phyloP scores from a whole-genome alignment of 306 rosid genomes.

The Rosa multiflora region DNA sequence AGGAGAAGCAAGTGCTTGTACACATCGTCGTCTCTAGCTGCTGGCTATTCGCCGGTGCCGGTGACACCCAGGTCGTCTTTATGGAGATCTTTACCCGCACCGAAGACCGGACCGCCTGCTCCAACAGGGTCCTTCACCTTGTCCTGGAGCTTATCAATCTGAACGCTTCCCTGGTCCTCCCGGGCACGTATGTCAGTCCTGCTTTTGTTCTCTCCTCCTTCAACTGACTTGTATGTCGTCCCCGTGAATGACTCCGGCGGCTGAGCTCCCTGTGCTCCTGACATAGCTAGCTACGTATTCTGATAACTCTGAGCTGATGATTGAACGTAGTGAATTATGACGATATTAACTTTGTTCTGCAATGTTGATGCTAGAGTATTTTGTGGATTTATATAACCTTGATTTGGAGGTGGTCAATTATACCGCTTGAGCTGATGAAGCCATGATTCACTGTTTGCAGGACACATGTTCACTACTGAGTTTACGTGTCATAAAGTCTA shows the following conservation, averaged over 20 bases:
- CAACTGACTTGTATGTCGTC: constrained; percentile 57
- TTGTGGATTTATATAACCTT: background rate
- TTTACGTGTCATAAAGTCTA: background rate
- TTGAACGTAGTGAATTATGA: background rate
- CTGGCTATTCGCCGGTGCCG: constrained; percentile 56
- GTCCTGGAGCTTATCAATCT: constrained; percentile 71
- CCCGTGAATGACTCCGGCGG: constrained; percentile 63
- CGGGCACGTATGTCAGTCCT: constrained; percentile 45
- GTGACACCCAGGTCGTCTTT: constrained; percentile 72
- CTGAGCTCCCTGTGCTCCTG: constrained; percentile 86
- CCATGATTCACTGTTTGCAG: background rate
- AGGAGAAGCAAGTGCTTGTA: background rate
- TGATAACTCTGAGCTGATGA: background rate
- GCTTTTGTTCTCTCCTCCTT: constrained; percentile 69
- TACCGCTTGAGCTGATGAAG: background rate
- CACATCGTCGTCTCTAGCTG: background rate
- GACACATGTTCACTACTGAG: background rate
- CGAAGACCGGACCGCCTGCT: constrained; percentile 77
- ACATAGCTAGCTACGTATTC: constrained; percentile 31
- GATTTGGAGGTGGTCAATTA: background rate
- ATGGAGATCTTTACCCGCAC: constrained; percentile 53
- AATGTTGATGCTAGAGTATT: background rate
- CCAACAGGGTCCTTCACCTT: constrained; percentile 63
- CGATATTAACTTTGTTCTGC: too few relatives aligned
- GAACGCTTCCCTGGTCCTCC: constrained; percentile 72